Conservation (phyloP, 1,284 basidiomycete species). For the Puccinia triticina region DNA sequence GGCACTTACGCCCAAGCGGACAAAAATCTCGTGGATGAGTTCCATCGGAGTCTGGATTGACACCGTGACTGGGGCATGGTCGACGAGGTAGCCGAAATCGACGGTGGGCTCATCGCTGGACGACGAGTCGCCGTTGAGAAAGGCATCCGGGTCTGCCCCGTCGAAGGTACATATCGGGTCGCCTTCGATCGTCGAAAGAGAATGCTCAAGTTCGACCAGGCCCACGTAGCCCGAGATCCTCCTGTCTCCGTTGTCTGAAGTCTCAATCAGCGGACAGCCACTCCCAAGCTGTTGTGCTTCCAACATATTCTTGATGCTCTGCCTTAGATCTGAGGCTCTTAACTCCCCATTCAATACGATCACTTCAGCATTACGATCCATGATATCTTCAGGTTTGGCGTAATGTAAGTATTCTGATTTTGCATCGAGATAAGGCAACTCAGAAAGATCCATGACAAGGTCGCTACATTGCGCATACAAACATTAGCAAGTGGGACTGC, state of each 20-base stretch:
- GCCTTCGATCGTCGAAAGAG: conserved; percentile 10
- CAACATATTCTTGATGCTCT: conserved; percentile 22
- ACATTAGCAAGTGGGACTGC: not conserved
- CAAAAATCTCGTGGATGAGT: conserved; percentile 46
- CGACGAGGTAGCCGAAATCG: conserved; percentile 36
- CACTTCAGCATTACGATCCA: conserved; percentile 56
- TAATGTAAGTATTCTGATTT: conserved; percentile 33
- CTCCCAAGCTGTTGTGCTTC: not conserved
- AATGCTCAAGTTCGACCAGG: conserved; percentile 37
- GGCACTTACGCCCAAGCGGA: conserved; percentile 37
- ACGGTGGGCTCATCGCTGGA: not conserved
- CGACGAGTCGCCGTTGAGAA: not conserved
- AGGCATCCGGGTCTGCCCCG: conserved; percentile 16
- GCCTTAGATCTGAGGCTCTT: conserved; percentile 23
- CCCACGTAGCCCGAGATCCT: conserved; percentile 33
- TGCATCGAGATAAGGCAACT: conserved; percentile 61
- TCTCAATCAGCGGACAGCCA: conserved; percentile 30
- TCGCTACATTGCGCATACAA: not conserved
- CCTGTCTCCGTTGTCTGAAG: conserved; percentile 6
- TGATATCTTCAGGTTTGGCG: conserved; percentile 50
- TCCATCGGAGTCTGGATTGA: conserved; percentile 36
- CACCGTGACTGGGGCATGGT: conserved; percentile 41
- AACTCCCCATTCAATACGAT: conserved; percentile 66
- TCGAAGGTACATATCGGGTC: conserved; percentile 26
- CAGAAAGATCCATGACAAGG: conserved; percentile 56